A percentile compares a stretch with the other conserved stretches of the same genome.
Evolutionary conservation across 164 flowering plant species (phyloP).

Genomic region (Taxillus chinensis): DNA sequence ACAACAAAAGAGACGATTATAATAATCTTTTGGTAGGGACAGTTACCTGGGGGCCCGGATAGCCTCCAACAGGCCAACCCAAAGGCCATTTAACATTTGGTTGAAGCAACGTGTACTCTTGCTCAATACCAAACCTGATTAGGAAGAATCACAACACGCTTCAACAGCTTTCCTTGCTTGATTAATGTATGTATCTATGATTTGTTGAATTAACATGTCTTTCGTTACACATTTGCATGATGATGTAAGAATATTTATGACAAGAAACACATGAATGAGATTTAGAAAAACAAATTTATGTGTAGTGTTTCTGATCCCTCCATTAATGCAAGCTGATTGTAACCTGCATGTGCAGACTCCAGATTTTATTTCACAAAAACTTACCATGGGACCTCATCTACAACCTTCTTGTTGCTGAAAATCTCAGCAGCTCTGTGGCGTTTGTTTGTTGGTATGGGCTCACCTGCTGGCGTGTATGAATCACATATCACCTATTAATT

Average conservation of each 20-base stretch:
- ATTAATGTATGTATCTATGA: not conserved
- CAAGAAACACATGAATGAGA: no score
- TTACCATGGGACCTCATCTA: constrained; percentile 82
- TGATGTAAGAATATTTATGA: not conserved
- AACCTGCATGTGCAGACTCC: not conserved
- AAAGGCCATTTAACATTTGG: constrained; percentile 86
- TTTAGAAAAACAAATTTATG: no score
- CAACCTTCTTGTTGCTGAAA: constrained; percentile 59
- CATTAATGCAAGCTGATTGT: no score
- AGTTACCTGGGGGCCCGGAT: constrained; percentile 93
- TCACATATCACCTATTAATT: constrained; percentile 74
- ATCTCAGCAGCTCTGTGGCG: constrained; percentile 80
- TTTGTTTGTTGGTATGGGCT: constrained; percentile 96
- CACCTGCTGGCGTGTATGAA: constrained; percentile 83
- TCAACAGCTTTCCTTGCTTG: not conserved
- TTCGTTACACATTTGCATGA: not conserved
- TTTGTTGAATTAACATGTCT: not conserved
- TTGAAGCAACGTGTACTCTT: constrained; percentile 93
- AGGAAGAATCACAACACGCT: constrained; percentile 2
- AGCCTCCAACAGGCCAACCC: constrained; percentile 98
- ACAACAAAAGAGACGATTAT: not conserved
- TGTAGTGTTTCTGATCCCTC: no score
- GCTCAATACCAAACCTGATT: constrained; percentile 90
- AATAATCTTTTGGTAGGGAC: not conserved
- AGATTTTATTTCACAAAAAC: not conserved